Conservation (phyloP, 2,329 filamentous ascomycete genomes). For the Samsoniella hepiali region DNA sequence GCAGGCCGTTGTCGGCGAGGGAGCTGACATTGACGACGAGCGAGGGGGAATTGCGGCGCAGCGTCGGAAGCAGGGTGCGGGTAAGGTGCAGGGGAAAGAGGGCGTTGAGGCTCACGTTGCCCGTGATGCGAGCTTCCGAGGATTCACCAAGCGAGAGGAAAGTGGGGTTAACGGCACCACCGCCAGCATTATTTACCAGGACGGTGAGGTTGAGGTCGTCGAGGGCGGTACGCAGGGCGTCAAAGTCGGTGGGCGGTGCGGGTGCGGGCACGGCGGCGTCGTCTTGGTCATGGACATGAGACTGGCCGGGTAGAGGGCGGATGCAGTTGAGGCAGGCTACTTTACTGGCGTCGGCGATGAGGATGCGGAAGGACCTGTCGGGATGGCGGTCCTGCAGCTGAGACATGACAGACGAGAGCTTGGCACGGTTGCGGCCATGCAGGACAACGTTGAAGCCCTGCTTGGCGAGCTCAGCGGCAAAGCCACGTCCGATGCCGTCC, state of each 20-base stretch:
- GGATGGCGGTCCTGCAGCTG: conserved; percentile 25
- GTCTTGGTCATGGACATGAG: conserved; percentile 2
- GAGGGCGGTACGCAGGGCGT: conserved; percentile 13
- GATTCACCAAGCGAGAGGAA: conserved; percentile 37
- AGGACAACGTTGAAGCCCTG: conserved; percentile 36
- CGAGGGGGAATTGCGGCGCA: conserved; percentile 39
- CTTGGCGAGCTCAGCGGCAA: conserved; percentile 31
- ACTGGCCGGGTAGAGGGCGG: background rate
- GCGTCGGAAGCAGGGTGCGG: conserved; percentile 38
- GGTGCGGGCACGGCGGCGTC: too few relatives aligned
- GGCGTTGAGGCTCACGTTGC: conserved; percentile 45
- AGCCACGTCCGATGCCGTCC: conserved; percentile 34
- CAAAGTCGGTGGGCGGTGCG: conserved; percentile 6
- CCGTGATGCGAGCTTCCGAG: conserved; percentile 34
- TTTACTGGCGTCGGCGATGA: conserved; percentile 29
- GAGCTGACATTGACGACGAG: conserved; percentile 52
- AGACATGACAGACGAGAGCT: conserved; percentile 28
- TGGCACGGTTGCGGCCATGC: conserved; percentile 30
- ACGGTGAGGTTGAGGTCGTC: conserved; percentile 23
- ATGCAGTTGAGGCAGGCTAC: conserved; percentile 19
- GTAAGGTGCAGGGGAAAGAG: conserved; percentile 50
- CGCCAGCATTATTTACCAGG: conserved; percentile 28
- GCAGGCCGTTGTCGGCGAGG: conserved; percentile 42
- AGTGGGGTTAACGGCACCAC: conserved; percentile 28
- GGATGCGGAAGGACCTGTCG: conserved; percentile 27